phyloP scores from a whole-genome alignment of 1,139 yeast species.

The Yamadazyma aaseri region DNA sequence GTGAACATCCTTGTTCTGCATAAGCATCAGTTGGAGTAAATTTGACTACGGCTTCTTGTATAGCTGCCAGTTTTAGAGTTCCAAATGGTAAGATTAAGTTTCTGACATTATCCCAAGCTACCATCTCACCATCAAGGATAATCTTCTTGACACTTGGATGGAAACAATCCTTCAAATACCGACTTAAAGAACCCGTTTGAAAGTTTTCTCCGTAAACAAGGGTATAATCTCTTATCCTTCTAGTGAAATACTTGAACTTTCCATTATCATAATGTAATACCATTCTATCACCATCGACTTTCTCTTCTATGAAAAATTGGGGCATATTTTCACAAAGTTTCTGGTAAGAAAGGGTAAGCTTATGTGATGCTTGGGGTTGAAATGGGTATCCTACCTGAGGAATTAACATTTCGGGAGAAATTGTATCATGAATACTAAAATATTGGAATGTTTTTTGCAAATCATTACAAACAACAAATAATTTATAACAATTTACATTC shows the following conservation, averaged over 20 bases:
- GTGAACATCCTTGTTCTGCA: constrained; percentile 45
- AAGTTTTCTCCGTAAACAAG: constrained; percentile 66
- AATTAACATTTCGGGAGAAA: constrained; percentile 44
- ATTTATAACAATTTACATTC: constrained; percentile 78
- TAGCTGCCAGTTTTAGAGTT: constrained; percentile 68
- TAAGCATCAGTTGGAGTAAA: constrained; percentile 40
- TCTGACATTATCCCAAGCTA: constrained; percentile 72
- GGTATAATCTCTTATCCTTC: constrained; percentile 74
- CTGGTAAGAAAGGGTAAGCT: constrained; percentile 48
- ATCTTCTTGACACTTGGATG: constrained; percentile 43
- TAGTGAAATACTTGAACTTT: constrained; percentile 58
- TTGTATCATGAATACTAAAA: constrained; percentile 25
- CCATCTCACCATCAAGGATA: constrained; percentile 91
- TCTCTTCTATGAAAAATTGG: constrained; percentile 76
- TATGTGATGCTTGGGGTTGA: constrained; percentile 69
- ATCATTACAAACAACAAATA: constrained; percentile 67
- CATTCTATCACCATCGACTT: constrained; percentile 90
- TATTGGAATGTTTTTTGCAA: constrained; percentile 61
- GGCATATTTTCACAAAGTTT: constrained; percentile 45
- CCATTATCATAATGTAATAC: constrained; percentile 58
- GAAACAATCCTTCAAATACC: constrained; percentile 47
- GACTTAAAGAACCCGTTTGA: constrained; percentile 62
- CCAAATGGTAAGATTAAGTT: constrained; percentile 75
- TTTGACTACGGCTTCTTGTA: constrained; percentile 48
- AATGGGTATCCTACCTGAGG: constrained; percentile 57